phyloP scores from a whole-genome alignment of 345 rosid genomes.

The Salix dunnii region DNA sequence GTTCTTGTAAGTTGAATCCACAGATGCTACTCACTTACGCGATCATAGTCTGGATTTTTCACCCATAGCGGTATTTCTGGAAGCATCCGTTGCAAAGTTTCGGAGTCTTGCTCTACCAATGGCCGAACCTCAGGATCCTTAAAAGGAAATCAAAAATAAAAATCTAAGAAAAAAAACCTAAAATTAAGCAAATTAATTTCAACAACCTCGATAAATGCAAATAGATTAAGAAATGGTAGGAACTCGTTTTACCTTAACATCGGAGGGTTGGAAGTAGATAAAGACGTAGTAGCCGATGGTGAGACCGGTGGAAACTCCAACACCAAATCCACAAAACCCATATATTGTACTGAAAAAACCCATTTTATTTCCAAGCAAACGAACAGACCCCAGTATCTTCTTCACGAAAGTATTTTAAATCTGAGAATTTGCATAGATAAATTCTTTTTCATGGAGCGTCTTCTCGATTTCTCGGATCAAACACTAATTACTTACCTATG shows the following conservation, averaged over 20 bases:
- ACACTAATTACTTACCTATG: background rate
- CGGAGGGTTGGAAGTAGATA: conserved; percentile 68
- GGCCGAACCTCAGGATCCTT: conserved; percentile 78
- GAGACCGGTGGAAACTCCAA: conserved; percentile 75
- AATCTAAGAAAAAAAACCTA: background rate
- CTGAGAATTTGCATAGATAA: background rate
- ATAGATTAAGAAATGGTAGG: background rate
- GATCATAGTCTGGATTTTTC: conserved; percentile 86
- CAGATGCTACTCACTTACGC: conserved; percentile 44
- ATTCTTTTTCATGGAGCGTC: background rate
- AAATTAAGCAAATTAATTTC: background rate
- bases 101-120: conserved; percentile 67
- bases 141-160: background rate
- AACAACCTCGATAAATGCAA: background rate
- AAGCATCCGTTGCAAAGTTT: conserved; percentile 68
- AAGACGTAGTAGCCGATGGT: conserved; percentile 69
- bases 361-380: conserved; percentile 38
- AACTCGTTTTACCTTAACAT: conserved; percentile 58
- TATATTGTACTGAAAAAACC: conserved; percentile 64
- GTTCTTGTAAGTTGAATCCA: background rate
- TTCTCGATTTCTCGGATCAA: conserved; percentile 5
- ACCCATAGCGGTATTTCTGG: conserved; percentile 97
- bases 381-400: background rate
- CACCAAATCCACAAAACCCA: conserved; percentile 84
- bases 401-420: background rate